Base-by-base conservation (phyloP, 495 filamentous ascomycete genomes). In the Viridothelium virens region DNA sequence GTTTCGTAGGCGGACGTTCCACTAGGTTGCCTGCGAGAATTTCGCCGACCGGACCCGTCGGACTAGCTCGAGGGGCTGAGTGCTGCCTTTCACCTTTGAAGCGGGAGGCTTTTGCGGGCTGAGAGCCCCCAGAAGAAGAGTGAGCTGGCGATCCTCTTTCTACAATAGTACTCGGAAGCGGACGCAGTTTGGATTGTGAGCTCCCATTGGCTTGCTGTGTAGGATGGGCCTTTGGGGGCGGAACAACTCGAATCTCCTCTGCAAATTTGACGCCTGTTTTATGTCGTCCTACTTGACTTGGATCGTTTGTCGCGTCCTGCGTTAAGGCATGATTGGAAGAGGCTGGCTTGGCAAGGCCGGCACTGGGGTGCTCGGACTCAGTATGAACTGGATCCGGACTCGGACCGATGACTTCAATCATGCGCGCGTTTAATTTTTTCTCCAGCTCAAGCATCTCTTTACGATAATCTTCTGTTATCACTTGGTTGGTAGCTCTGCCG, bases 241-340 rank as follows among this genome's bases (percentile, higher is more conserved):
- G 69, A 41, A 75, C 71, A 37, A 96, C 88, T 71, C 96, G 89
- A 53, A 96, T 82, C 33, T 85, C 82, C 34, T 86, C 72, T 2
- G 91, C 87, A 74, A 96, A 96, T 62, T 83, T 79, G 7, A 95
- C 90, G 36, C 84, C 85, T 76, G 92, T 96, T 79, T 89, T 91
- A 34, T 46, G 56, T 16, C 44, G 50, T 1, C 18, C 4, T 66
- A 64, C 66, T 64, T 71, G 69, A 25, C 67, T 67, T 41, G 63
- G 64, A 50, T 39, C 66, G 1, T 71, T 63, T 11, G 61, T 44
- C 63, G 5, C 34, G 48, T 7, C 63, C 66, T 50, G 65, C 53
- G 18, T 63, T 41, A 46, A 44, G 61, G 37, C 53, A 38, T 41
- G 64, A 25, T 16, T 73, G 68, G 38, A 74, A 67, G 37, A 63